These are phyloP conservation scores for Colletotrichum gigasporum DNA, from an alignment of 2,329 filamentous ascomycete genomes.

Conservation along the genomic window DNA sequence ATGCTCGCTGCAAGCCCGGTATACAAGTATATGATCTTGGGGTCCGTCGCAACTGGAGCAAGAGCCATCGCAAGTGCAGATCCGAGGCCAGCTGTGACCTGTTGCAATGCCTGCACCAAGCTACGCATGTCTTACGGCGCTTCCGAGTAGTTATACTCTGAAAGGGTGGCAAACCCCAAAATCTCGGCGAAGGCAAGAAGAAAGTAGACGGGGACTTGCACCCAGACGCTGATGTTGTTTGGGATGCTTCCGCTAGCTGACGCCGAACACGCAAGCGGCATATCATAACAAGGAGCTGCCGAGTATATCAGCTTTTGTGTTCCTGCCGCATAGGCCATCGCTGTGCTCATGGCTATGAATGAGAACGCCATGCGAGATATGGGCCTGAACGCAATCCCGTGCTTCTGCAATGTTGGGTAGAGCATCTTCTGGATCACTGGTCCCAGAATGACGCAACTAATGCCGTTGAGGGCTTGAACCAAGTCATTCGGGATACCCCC, in stretches of 20 bases:
- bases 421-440: constrained; percentile 62
- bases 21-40: background rate
- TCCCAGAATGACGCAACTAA: constrained; percentile 62
- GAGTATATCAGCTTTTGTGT: constrained; percentile 54
- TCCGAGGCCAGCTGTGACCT: constrained; percentile 32
- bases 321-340: constrained; percentile 60
- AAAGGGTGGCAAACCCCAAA: constrained; percentile 49
- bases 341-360: constrained; percentile 55
- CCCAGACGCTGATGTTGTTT: constrained; percentile 47
- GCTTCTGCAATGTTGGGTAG: constrained; percentile 59
- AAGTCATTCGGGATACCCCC: constrained; percentile 61
- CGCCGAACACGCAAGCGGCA: constrained; percentile 37
- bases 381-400: constrained; percentile 59
- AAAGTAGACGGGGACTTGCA: constrained; percentile 50
- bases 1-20: background rate
- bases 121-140: constrained; percentile 50
- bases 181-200: constrained; percentile 51
- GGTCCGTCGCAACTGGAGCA: background rate
- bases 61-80: background rate
- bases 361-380: constrained; percentile 62
- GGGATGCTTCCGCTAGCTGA: constrained; percentile 30
- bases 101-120: constrained; percentile 40
- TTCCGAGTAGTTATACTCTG: constrained; percentile 53
- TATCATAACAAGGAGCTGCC: constrained; percentile 32
- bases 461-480: constrained; percentile 64